phyloP scores from a whole-genome alignment of 139 green algal genomes.

The Chlorella ohadii region DNA sequence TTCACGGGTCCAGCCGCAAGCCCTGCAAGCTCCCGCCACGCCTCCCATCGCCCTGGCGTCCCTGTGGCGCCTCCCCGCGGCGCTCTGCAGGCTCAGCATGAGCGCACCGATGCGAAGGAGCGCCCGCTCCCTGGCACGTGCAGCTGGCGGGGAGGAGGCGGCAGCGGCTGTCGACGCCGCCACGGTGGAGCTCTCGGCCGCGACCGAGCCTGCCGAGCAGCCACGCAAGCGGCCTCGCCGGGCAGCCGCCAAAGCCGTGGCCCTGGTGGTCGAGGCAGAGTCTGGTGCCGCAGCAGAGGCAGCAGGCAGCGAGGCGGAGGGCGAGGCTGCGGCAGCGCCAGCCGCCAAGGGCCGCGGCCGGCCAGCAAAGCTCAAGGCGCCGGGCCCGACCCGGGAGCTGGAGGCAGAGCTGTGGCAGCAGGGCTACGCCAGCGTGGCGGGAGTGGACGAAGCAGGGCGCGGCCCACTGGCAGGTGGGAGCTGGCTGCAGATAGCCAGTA shows the following conservation, averaged over 20 bases:
- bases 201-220: background rate
- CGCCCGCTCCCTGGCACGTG: background rate
- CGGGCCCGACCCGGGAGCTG: slow-evolving; percentile 16
- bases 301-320: background rate
- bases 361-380: background rate
- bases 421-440: slow-evolving; percentile 62
- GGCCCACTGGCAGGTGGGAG: slow-evolving; percentile 83
- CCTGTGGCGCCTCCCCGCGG: too few species aligned
- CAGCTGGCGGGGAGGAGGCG: background rate
- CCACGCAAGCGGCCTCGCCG: slow-evolving; percentile 23
- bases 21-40: too few species aligned
- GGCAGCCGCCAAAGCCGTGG: background rate
- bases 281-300: background rate
- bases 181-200: background rate
- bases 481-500: too few species aligned
- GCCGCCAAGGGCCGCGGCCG: background rate
- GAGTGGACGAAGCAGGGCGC: slow-evolving; percentile 90
- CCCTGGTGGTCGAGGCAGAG: background rate
- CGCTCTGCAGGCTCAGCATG: background rate
- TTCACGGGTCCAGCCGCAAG: too few species aligned
- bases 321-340: background rate
- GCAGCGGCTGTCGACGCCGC: background rate
- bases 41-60: too few species aligned
- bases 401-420: slow-evolving; percentile 62
- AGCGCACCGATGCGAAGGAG: background rate